phyloP scores from a whole-genome alignment of 441 rosid genomes.

The Caryocar brasiliense region DNA sequence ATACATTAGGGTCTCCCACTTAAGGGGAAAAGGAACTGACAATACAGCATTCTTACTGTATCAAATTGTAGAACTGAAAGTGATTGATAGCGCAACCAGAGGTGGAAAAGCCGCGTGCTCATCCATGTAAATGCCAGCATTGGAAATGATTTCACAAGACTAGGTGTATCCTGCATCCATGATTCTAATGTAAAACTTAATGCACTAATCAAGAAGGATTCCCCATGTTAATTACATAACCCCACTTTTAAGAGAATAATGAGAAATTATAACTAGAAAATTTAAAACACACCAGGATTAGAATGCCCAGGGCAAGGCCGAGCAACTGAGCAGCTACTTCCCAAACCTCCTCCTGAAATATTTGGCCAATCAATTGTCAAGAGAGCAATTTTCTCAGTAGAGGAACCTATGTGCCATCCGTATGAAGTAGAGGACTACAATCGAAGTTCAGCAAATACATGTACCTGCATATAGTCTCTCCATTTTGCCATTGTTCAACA shows the following conservation, averaged over 20 bases:
- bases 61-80: conserved; percentile 63
- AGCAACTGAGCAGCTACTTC: conserved; percentile 92
- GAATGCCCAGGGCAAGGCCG: conserved; percentile 79
- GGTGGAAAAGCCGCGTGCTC: conserved; percentile 66
- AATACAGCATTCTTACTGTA: conserved; percentile 32
- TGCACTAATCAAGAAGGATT: conserved; percentile 1
- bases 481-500: too few species aligned
- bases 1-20: conserved; percentile 1
- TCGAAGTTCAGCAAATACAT: not conserved
- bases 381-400: conserved; percentile 4
- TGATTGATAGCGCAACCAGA: conserved; percentile 87
- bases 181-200: conserved; percentile 13
- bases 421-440: not conserved
- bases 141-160: conserved; percentile 63
- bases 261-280: conserved; percentile 4
- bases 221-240: not conserved
- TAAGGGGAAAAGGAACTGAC: conserved; percentile 6
- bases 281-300: conserved; percentile 51
- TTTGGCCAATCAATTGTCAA: conserved; percentile 3
- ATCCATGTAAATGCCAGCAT: conserved; percentile 62
- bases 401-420: not conserved
- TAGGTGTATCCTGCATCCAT: conserved; percentile 76
- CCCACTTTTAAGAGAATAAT: not conserved
- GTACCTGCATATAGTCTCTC: too few species aligned
- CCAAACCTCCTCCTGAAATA: conserved; percentile 93